Evolutionary conservation across 768 basidiomycete genomes (phyloP).

Genomic region (Boletus pseudo-olivaceus): DNA sequence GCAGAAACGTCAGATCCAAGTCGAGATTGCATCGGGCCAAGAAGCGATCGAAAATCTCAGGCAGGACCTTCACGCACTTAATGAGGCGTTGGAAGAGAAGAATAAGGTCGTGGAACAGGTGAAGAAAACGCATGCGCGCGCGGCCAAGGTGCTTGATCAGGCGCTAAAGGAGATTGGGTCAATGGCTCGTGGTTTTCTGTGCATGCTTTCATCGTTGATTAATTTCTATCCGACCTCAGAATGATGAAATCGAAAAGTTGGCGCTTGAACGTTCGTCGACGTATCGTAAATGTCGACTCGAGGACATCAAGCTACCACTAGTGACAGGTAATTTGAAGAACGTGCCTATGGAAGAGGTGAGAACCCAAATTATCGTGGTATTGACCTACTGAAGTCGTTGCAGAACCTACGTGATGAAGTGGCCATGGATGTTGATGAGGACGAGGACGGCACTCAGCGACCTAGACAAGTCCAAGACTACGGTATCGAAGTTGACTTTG

Average conservation of each 20-base stretch:
- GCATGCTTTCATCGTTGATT: slow-evolving; percentile 22
- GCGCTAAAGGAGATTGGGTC: slow-evolving; percentile 85
- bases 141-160: slow-evolving; percentile 77
- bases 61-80: slow-evolving; percentile 57
- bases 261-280: slow-evolving; percentile 80
- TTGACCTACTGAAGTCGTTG: slow-evolving; percentile 6
- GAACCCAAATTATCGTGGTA: slow-evolving; percentile 4
- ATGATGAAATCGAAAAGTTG: slow-evolving; percentile 88
- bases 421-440: slow-evolving; percentile 90
- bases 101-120: slow-evolving; percentile 71
- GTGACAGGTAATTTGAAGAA: slow-evolving; percentile 71
- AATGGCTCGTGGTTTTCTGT: slow-evolving; percentile 47
- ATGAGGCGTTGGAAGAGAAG: slow-evolving; percentile 68
- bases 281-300: slow-evolving; percentile 90
- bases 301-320: slow-evolving; percentile 85
- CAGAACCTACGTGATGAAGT: slow-evolving; percentile 82
- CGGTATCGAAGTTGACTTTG: slow-evolving; percentile 89
- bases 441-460: slow-evolving; percentile 76
- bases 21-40: slow-evolving; percentile 59
- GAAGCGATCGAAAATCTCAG: slow-evolving; percentile 52
- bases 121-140: slow-evolving; percentile 66
- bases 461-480: slow-evolving; percentile 73
- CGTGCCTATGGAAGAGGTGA: slow-evolving; percentile 94
- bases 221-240: slow-evolving; percentile 36
- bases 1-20: slow-evolving; percentile 51